Conservation (phyloP, 345 rosid genomes). For the Syzygium grande region DNA sequence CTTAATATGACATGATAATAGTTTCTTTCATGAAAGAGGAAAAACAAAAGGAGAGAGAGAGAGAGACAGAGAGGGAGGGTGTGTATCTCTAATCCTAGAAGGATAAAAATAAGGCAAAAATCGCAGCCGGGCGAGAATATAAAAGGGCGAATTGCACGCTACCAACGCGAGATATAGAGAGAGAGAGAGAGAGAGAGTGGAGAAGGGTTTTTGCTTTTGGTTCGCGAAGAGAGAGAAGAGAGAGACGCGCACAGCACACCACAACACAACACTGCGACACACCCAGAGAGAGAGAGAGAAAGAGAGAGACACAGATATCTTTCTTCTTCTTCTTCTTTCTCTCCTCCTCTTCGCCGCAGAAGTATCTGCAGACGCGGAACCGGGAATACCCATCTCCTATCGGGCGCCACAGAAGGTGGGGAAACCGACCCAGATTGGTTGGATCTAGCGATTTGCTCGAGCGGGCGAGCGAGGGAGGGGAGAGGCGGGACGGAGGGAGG, state of each 20-base stretch:
- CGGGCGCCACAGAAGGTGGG: not conserved
- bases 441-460: not conserved
- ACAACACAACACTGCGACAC: not conserved
- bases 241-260: not conserved
- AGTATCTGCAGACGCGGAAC: not conserved
- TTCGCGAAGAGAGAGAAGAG: not conserved
- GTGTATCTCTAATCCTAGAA: not conserved
- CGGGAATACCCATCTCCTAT: not conserved
- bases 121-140: not conserved
- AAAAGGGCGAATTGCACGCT: not conserved
- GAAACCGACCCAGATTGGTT: not conserved
- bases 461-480: not conserved
- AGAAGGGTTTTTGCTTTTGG: slow-evolving; percentile 3
- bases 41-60: not conserved
- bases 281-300: not conserved
- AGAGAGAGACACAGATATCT: not conserved
- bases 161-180: not conserved
- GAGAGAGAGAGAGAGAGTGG: not conserved
- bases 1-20: not conserved
- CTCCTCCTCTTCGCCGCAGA: not conserved
- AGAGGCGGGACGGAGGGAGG: not conserved
- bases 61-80: not conserved
- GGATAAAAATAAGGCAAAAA: not conserved
- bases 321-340: not conserved
- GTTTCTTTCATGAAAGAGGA: not conserved